Percentiles rank a stretch among this genome's conserved stretches.
phyloP scores from a whole-genome alignment of 345 rosid genomes.

The Syzygium aromaticum region DNA sequence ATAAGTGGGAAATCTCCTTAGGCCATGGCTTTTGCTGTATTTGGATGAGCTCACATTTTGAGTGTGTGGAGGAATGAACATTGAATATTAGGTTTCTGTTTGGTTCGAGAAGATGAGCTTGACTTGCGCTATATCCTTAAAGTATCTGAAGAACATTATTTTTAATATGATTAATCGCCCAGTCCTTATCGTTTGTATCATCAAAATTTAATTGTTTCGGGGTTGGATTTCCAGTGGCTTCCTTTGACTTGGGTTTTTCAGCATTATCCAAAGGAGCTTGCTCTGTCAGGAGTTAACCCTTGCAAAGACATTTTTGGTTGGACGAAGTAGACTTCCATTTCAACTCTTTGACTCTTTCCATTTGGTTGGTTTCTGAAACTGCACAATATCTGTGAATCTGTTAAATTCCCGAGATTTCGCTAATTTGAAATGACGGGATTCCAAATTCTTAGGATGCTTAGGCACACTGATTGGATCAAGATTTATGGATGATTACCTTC shows the following conservation, averaged over 20 bases:
- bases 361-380: background rate
- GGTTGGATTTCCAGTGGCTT: background rate
- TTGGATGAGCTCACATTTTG: background rate
- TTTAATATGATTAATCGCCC: background rate
- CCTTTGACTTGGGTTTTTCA: background rate
- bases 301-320: background rate
- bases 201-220: background rate
- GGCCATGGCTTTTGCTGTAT: background rate
- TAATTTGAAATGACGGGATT: background rate
- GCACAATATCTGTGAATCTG: background rate
- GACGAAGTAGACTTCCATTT: background rate
- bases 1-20: background rate
- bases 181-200: background rate
- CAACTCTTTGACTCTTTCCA: background rate
- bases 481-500: background rate
- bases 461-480: background rate
- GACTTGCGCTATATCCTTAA: background rate
- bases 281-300: background rate
- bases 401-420: background rate
- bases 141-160: background rate
- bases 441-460: background rate
- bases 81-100: background rate
- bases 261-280: background rate
- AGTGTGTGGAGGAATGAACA: background rate
- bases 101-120: background rate